Evolutionary conservation across 2,329 filamentous ascomycete genomes (phyloP), one percentile per base, ranked within the genome.

Genomic region (Fusarium newnesense): DNA sequence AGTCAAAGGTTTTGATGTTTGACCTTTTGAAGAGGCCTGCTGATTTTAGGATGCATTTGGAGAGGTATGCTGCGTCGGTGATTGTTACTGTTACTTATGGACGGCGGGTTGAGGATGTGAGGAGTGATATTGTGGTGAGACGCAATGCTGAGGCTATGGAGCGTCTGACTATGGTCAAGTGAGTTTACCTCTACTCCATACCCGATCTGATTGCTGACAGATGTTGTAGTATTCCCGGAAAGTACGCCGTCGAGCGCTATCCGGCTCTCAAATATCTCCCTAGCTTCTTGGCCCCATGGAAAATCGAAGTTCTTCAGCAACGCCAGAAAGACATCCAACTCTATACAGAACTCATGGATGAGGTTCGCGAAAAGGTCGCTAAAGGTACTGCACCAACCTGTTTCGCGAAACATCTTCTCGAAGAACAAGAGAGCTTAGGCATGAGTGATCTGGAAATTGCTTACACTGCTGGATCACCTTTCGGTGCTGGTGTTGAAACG

Each of bases 401-500:
- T 30, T 87, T 87, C 32, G 83, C 83, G 0, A 84, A 80, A 2
- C 80, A 85, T 9, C 80, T 87, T 12, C 71, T 86, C 0, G 74
- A 83, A 18, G 81, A 85, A 34, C 83, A 85, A 19, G 76, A 80
- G 0, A 81, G 77, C 21, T 73, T 84, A 0, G 83, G 83, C 3
- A 83, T 86, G 78, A 79, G 79, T 0, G 82, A 84, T 40, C 69
- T 84, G 0, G 85, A 87, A 47, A 78, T 84, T 36, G 84, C 84
- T 0, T 86, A 86, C 44, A 79, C 83, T 0, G 83, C 84, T 1
- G 85, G 84, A 4, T 83, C 83, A 4, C 81, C 85, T 0, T 86
- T 86, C 34, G 85, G 84, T 0, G 84, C 84, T 0, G 83, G 84
- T 0, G 83, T 84, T 0, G 83, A 85, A 67, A 85, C 83, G 0